Conservation (phyloP, 2,329 filamentous ascomycete genomes). For the Cladosporium sp. region DNA sequence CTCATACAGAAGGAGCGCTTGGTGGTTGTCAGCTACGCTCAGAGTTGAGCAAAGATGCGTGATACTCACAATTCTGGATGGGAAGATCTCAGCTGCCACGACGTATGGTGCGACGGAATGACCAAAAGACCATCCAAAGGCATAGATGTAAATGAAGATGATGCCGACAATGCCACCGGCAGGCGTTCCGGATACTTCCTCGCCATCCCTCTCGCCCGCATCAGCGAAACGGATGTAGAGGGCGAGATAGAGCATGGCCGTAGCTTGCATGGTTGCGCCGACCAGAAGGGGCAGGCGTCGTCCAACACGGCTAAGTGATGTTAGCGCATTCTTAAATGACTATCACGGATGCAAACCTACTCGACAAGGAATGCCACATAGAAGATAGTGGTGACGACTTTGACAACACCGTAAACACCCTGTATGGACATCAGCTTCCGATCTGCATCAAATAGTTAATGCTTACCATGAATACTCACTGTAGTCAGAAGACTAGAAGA, state of each 20-base stretch:
- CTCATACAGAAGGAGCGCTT: conserved; percentile 19
- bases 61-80: conserved; percentile 15
- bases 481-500: conserved; percentile 4
- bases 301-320: conserved; percentile 13
- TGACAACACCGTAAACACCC: conserved; percentile 22
- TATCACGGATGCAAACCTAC: background rate
- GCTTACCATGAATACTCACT: background rate
- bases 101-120: conserved; percentile 19
- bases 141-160: conserved; percentile 18
- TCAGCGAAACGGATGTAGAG: conserved; percentile 17
- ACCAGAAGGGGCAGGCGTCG: conserved; percentile 17
- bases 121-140: conserved; percentile 19
- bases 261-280: conserved; percentile 18
- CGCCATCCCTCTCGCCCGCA: conserved; percentile 2
- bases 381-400: conserved; percentile 18
- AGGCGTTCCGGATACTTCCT: conserved; percentile 13
- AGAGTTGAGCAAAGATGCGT: background rate
- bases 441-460: no score
- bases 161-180: conserved; percentile 19
- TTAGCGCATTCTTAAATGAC: background rate
- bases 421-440: conserved; percentile 7
- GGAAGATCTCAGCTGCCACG: conserved; percentile 19
- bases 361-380: conserved; percentile 20
- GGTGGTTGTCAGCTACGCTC: background rate
- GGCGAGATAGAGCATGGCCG: conserved; percentile 18